Evolutionary conservation across 768 basidiomycete species (phyloP), one percentile per base, ranked within the genome.

Genomic region (Tricholoma furcatifolium): DNA sequence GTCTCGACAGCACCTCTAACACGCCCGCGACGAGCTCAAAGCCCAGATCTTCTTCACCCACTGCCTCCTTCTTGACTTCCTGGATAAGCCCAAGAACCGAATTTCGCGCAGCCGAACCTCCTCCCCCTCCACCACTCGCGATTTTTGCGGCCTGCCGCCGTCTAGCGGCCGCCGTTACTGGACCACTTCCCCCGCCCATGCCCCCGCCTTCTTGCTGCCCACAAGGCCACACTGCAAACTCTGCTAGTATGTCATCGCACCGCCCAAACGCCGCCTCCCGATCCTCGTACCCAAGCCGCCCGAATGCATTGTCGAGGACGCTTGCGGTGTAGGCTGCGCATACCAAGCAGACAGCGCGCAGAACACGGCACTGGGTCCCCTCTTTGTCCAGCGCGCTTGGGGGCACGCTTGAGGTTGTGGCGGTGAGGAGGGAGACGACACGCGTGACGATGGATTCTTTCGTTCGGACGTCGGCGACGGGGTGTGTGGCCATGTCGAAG

Each of bases 401-500:
- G 0, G 93, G 93, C 6, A 98, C 76, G 30, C 89, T 82, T 21
- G 90, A 79, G 4, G 94, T 96, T 3, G 86, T 84, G 2, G 88
- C 79, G 9, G 93, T 93, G 62, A 98, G 79, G 20, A 98, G 80
- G 12, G 84, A 69, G 43, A 91, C 80, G 24, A 87, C 78, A 30
- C 95, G 88, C 12, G 76, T 70, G 65, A 98, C 78, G 63, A 98
- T 82, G 53, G 79, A 77, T 65, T 94, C 93, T 66, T 98, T 98
- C 8, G 86, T 87, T 53, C 91, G 87, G 11, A 91, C 81, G 70
- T 98, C 95, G 6, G 95, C 92, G 45, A 98, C 90, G 1, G 96
- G 97, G 68, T 99, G 96, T 0, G 96, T 99, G 15, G 97, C 96
- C 96, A 99, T 99, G 74, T 99, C 96, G 73, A 99, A 99, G 27